Evolutionary conservation across 352 stramenopile species (phyloP).

Genomic region (Pythium sp.): DNA sequence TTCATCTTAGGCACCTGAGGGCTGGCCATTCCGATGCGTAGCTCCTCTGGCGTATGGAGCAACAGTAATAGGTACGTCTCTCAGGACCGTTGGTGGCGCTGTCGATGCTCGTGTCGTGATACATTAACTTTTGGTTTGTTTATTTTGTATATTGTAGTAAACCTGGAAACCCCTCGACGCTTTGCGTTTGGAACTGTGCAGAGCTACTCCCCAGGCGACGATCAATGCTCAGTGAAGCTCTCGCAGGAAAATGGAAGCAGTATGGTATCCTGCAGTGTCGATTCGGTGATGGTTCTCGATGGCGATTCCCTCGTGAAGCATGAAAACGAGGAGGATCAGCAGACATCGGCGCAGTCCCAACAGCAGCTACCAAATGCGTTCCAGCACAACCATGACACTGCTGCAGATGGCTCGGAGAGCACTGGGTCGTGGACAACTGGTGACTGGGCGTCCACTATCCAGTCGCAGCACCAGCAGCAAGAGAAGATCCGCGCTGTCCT

Average conservation of each 20-base stretch:
- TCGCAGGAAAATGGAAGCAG: constrained; percentile 25
- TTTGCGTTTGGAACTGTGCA: constrained; percentile 41
- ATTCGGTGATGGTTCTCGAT: constrained; percentile 57
- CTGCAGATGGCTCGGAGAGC: too few relatives aligned
- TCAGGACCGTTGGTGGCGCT: not conserved
- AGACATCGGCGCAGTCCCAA: constrained; percentile 14
- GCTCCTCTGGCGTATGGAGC: constrained; percentile 20
- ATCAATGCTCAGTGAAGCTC: constrained; percentile 34
- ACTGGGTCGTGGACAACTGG: not conserved
- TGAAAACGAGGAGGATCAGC: constrained; percentile 8
- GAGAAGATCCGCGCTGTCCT: constrained; percentile 43
- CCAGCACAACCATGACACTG: not conserved
- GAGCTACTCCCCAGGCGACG: constrained; percentile 23
- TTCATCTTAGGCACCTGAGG: constrained; percentile 6
- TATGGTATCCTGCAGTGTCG: constrained; percentile 33
- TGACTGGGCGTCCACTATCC: not conserved
- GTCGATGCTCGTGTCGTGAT: constrained; percentile 1
- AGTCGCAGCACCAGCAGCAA: constrained; percentile 20
- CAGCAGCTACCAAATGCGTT: not conserved
- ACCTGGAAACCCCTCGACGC: constrained; percentile 28
- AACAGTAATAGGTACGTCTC: constrained; percentile 29
- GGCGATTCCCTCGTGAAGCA: constrained; percentile 21
- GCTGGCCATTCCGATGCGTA: constrained; percentile 15
- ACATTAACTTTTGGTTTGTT: not conserved
- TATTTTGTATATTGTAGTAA: constrained; percentile 21